phyloP scores from a whole-genome alignment of 371 early-diverging fungal species.

The Lichtheimia hyalospora region DNA sequence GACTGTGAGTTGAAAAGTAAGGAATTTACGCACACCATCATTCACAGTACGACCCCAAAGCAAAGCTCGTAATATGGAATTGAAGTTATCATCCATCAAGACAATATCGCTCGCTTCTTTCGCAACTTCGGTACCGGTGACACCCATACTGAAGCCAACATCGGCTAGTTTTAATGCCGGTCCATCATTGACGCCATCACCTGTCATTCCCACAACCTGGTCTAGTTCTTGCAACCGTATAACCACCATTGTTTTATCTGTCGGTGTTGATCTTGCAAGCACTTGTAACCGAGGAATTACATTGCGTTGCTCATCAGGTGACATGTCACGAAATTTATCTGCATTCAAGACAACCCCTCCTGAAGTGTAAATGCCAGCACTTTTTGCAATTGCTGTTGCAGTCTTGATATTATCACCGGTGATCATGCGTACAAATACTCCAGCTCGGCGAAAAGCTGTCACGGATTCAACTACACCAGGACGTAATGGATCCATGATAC shows the following conservation, averaged over 20 bases:
- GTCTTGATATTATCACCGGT: constrained; percentile 95
- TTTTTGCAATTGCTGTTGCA: constrained; percentile 86
- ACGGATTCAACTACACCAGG: constrained; percentile 87
- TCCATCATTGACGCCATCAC: constrained; percentile 98
- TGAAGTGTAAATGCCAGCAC: constrained; percentile 83
- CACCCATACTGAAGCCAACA: constrained; percentile 98
- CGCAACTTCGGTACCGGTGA: constrained; percentile 96
- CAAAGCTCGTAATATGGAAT: constrained; percentile 86
- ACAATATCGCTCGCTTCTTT: constrained; percentile 95
- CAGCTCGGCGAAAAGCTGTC: constrained; percentile 78
- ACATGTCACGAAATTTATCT: constrained; percentile 82
- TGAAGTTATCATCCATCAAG: constrained; percentile 95
- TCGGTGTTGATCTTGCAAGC: constrained; percentile 89
- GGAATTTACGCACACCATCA: constrained; percentile 92
- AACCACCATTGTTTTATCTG: constrained; percentile 93
- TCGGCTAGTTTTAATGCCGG: constrained; percentile 95
- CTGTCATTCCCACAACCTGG: constrained; percentile 95
- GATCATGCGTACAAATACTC: constrained; percentile 93
- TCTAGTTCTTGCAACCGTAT: constrained; percentile 80
- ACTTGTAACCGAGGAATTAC: constrained; percentile 87
- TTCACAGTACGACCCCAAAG: constrained; percentile 96
- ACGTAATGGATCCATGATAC: constrained; percentile 93
- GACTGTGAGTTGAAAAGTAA: constrained; percentile 96
- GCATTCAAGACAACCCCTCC: constrained; percentile 89
- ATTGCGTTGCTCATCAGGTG: constrained; percentile 74